Base-by-base conservation (phyloP, 2,329 filamentous ascomycete genomes). In the Orbilia brochopaga region DNA sequence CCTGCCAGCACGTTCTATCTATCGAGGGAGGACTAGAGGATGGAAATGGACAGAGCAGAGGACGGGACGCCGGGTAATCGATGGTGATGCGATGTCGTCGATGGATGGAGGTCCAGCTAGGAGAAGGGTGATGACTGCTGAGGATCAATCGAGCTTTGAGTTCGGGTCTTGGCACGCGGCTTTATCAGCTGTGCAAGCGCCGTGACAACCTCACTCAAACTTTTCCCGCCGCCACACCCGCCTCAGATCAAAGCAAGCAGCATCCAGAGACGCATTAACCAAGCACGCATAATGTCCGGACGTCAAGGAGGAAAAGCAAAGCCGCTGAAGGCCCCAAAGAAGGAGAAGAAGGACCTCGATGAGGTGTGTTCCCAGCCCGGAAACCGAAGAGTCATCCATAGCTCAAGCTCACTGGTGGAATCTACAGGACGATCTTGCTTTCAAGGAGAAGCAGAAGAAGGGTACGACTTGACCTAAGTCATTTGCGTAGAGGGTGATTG, bases 271-370 rank as follows among this genome's bases (percentile, higher is more conserved):
- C 46, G 17, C 24, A 32, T 27, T 19, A 24, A 50, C 21, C 42
- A 59, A 8, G 46, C 2, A 60, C 48, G 55, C 32, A 69, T 30
- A 42, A 77, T 77, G 75, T 73, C 75, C 17, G 75, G 75, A 69
- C 75, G 75, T 74, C 74, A 75, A 70, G 75, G 76, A 62, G 76
- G 76, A 69, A 77, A 77, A 66, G 75, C 75, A 13, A 77, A 77
- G 67, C 76, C 76, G 35, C 73, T 77, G 70, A 77, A 77, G 74
- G 69, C 69, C 23, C 76, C 76, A 27, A 77, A 77, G 74, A 77
- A 77, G 66, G 65, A 70, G 15, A 64, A 73, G 63, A 73, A 50
- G 51, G 67, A 66, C 2, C 59, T 66, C 21, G 57, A 67, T 55
- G 69, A 73, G 32, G 69, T 73, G 54, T 62, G 24, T 27, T n/a